Conservation (phyloP, 2,329 filamentous ascomycete genomes). For the Pseudogymnoascus sp. region DNA sequence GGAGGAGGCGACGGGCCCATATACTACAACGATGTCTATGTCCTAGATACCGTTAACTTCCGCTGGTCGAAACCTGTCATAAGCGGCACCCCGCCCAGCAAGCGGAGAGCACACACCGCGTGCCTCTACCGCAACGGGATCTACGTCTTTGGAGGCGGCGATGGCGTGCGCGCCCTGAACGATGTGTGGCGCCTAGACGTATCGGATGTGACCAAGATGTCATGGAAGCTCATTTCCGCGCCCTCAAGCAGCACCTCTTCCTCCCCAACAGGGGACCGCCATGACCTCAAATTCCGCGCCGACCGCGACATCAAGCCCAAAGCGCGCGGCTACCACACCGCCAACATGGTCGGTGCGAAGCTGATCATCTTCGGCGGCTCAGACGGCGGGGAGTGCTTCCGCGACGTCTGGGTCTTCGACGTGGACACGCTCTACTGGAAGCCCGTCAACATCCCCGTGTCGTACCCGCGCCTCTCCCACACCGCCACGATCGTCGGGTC, state of each 20-base stretch:
- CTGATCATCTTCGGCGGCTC: conserved; percentile 64
- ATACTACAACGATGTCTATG: conserved; percentile 66
- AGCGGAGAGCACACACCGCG: conserved; percentile 60
- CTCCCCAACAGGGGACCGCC: conserved; percentile 12
- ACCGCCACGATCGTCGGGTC: conserved; percentile 62
- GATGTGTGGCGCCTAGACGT: conserved; percentile 68
- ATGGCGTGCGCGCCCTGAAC: conserved; percentile 61
- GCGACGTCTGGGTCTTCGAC: conserved; percentile 67
- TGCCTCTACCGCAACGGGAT: conserved; percentile 64
- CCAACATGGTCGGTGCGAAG: conserved; percentile 65
- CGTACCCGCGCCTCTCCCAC: conserved; percentile 58
- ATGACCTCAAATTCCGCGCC: conserved; percentile 12
- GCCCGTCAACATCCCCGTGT: conserved; percentile 46
- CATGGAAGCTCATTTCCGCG: conserved; percentile 54
- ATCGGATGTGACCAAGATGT: conserved; percentile 54
- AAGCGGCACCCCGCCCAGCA: conserved; percentile 50
- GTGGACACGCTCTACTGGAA: conserved; percentile 55
- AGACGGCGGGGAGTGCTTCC: conserved; percentile 64
- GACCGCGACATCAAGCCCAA: conserved; percentile 43
- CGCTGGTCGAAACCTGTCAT: conserved; percentile 53
- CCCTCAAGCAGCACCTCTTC: conserved; percentile 16
- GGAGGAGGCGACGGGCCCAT: conserved; percentile 62
- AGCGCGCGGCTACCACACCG: conserved; percentile 62
- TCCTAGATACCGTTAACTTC: conserved; percentile 63
- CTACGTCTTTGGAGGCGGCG: conserved; percentile 64